Conservation (phyloP, 768 basidiomycete species). For the Kwoniella sp. region DNA sequence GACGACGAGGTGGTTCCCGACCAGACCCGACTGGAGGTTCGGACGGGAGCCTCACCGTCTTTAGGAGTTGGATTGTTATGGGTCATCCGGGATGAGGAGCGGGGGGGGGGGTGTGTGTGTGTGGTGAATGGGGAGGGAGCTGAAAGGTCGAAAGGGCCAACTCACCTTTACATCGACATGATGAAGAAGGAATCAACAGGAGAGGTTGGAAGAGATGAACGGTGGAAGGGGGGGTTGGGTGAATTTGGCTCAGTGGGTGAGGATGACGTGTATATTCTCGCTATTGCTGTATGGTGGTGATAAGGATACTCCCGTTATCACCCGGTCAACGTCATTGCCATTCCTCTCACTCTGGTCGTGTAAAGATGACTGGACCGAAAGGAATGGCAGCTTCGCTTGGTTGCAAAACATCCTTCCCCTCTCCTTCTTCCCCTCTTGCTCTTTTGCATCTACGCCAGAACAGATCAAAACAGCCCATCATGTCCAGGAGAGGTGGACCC, state of each 20-base stretch:
- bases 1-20: background rate
- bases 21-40: constrained; percentile 36
- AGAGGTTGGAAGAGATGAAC: background rate
- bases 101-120: background rate
- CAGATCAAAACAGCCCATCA: background rate
- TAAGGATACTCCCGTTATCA: too few species aligned
- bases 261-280: too few species aligned
- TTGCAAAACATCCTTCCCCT: too few species aligned
- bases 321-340: too few species aligned
- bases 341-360: too few species aligned
- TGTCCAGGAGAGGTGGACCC: constrained; percentile 20
- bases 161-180: background rate
- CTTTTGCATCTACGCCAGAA: background rate
- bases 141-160: background rate
- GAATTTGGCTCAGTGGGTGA: too few species aligned
- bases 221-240: too few species aligned
- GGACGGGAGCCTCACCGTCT: constrained; percentile 5
- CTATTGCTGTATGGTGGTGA: too few species aligned
- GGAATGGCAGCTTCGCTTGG: too few species aligned
- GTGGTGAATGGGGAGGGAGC: background rate
- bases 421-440: too few species aligned
- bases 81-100: constrained; percentile 23
- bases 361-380: too few species aligned
- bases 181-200: background rate
- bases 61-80: constrained; percentile 45